These are phyloP conservation scores for Pisolithus orientalis DNA, from an alignment of 768 basidiomycete species.

Conservation along the genomic window DNA sequence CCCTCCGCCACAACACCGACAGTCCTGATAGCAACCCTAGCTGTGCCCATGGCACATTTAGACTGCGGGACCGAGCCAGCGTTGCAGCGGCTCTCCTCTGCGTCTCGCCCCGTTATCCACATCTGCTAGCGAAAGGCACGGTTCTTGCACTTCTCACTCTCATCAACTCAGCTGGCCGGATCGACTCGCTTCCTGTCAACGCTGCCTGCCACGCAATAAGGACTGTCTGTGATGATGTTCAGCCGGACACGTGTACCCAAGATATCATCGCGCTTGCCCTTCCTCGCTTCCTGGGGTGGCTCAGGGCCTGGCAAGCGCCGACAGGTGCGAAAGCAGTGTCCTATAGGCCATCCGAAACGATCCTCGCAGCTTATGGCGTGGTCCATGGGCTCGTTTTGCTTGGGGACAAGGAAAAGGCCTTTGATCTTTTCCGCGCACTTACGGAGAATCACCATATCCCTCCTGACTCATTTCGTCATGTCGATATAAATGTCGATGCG, in stretches of 20 bases:
- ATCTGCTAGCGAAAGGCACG: constrained; percentile 17
- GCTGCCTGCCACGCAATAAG: constrained; percentile 12
- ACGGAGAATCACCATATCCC: constrained; percentile 41
- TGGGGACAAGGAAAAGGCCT: constrained; percentile 30
- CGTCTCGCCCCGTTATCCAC: constrained; percentile 12
- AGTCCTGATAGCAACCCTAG: background rate
- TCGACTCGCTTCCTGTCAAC: constrained; percentile 7
- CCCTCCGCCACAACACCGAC: background rate
- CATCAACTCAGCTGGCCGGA: constrained; percentile 1
- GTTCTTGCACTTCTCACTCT: constrained; percentile 18
- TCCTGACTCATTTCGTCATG: constrained; percentile 35
- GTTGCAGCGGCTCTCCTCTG: constrained; percentile 23
- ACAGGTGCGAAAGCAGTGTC: constrained; percentile 23
- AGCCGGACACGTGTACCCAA: constrained; percentile 12
- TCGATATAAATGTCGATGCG: constrained; percentile 21
- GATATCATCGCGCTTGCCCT: constrained; percentile 22
- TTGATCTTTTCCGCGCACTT: constrained; percentile 45
- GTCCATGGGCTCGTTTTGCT: constrained; percentile 36
- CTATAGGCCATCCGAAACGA: constrained; percentile 33
- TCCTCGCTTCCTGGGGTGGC: constrained; percentile 25
- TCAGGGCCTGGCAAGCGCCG: constrained; percentile 20
- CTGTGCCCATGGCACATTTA: constrained; percentile 5
- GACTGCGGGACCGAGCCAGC: constrained; percentile 13
- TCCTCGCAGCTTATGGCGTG: constrained; percentile 37
- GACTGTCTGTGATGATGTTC: constrained; percentile 15